A percentile compares a stretch with the other conserved stretches of the same genome.
phyloP scores from a whole-genome alignment of 2,329 filamentous ascomycete species.

The Hypoxylon sp. region DNA sequence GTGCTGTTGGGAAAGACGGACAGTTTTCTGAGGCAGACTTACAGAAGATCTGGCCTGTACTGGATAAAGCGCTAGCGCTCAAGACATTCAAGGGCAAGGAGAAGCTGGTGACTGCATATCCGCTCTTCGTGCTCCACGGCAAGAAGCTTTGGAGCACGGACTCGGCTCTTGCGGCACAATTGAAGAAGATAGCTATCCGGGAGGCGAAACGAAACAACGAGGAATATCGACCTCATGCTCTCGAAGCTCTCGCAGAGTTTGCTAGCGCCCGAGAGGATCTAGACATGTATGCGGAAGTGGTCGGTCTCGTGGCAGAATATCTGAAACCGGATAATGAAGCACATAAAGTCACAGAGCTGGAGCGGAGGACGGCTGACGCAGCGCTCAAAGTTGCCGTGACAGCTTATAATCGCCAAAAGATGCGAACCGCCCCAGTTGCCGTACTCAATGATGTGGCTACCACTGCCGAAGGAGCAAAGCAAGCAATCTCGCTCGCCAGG shows the following conservation, averaged over 20 bases:
- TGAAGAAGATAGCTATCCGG: slow-evolving; percentile 84
- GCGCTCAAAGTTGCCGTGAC: slow-evolving; percentile 66
- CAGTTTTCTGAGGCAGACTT: slow-evolving; percentile 74
- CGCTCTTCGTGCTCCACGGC: slow-evolving; percentile 79
- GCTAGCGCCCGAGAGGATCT: slow-evolving; percentile 77
- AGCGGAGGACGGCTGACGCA: slow-evolving; percentile 62
- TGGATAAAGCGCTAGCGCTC: slow-evolving; percentile 84
- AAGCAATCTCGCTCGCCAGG: slow-evolving; percentile 61
- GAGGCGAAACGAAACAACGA: slow-evolving; percentile 94
- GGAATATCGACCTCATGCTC: slow-evolving; percentile 83
- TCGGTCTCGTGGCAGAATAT: slow-evolving; percentile 73
- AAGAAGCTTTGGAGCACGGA: slow-evolving; percentile 71
- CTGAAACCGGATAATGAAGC: slow-evolving; percentile 68
- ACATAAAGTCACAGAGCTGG: slow-evolving; percentile 59
- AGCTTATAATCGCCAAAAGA: slow-evolving; percentile 62
- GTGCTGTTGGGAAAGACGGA: slow-evolving; percentile 69
- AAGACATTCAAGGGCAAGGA: slow-evolving; percentile 97
- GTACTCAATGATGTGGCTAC: slow-evolving; percentile 60
- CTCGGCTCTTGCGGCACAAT: slow-evolving; percentile 68
- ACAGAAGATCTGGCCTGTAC: slow-evolving; percentile 80
- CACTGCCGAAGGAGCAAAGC: slow-evolving; percentile 54
- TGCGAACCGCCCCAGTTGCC: slow-evolving; percentile 56
- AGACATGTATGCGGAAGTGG: slow-evolving; percentile 77
- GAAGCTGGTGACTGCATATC: slow-evolving; percentile 82
- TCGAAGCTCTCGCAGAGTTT: slow-evolving; percentile 80